phyloP scores from a whole-genome alignment of 2,329 filamentous ascomycete species.

The Colletotrichum australisinense region DNA sequence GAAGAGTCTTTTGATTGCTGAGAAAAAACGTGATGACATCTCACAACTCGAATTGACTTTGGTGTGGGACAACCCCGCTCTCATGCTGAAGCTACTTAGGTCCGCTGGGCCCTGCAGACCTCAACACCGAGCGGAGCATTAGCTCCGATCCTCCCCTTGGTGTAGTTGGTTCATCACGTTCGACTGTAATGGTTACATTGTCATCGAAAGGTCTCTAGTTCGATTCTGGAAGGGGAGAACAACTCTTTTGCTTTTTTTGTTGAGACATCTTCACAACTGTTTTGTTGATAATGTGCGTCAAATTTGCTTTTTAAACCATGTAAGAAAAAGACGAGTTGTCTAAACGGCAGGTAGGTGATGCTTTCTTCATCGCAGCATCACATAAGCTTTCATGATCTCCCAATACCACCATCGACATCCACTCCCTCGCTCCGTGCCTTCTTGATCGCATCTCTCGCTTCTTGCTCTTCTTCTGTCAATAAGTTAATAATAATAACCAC shows the following conservation, averaged over 20 bases:
- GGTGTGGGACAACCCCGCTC: too few relatives aligned
- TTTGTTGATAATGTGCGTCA: too few relatives aligned
- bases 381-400: conserved; percentile 11
- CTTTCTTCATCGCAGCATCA: background rate
- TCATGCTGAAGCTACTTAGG: background rate
- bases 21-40: too few relatives aligned
- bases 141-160: conserved; percentile 25
- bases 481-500: conserved; percentile 23
- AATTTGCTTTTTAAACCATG: too few relatives aligned
- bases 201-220: conserved; percentile 35
- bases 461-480: conserved; percentile 35
- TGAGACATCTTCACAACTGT: too few relatives aligned
- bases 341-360: too few relatives aligned
- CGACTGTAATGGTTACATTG: conserved; percentile 17
- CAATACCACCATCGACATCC: conserved; percentile 38
- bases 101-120: accelerated
- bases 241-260: background rate
- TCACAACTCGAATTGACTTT: too few relatives aligned
- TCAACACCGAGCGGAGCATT: conserved; percentile 14
- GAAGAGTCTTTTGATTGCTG: too few relatives aligned
- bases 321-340: too few relatives aligned
- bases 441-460: conserved; percentile 38
- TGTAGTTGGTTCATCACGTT: conserved; percentile 29
- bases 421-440: conserved; percentile 31
- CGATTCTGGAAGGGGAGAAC: conserved; percentile 34